Evolutionary conservation across 169 alveolate genomes (phyloP), one percentile per base, ranked within the genome.

Genomic region (Ichthyophthirius multifiliis): DNA sequence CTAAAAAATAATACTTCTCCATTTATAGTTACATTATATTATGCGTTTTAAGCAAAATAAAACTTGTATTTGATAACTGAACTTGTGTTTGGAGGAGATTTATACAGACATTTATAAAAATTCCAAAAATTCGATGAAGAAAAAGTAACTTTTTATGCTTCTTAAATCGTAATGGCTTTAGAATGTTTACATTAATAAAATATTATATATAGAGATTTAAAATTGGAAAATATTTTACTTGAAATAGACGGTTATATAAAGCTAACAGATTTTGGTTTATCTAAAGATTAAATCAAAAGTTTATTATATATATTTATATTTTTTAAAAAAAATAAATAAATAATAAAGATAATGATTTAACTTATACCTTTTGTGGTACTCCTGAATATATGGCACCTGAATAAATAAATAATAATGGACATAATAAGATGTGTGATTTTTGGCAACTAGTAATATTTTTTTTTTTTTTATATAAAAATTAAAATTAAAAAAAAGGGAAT

Each of bases 101-200:
- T 96, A 43, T 93, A 95, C 76, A 92, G 83, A 83, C 97, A 93
- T 73, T 88, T 96, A 45, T 86, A 94, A 43, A 86, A 92, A 34
- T 95, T 93, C 12, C 74, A 86, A 31, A 92, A 93, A 32, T 96
- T 97, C 89, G 83, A 95, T 4, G 98, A 96, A 83, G 88, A 75
- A 41, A 88, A 94, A 65, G 96, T 97, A 4, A 90, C 92, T 74
- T 95, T 95, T 86, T 96, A 96, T 71, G 87, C 96, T 23, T 96
- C 98, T 20, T 96, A 94, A 86, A 87, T 95, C 44, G 83, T 96
- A 45, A 80, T 91, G 31, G 99, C 98, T 9, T 76, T 96, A 31
- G 98, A 95, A 63, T 93, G 92, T 30, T 86, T 96, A 46, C 99
- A 95, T 86, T 73, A 83, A 77, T 73, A 85, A 74, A 92, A 92